These are phyloP conservation scores for Thermothelomyces thermophilus DNA, from an alignment of 2,329 filamentous ascomycete genomes.

Conservation along the genomic window DNA sequence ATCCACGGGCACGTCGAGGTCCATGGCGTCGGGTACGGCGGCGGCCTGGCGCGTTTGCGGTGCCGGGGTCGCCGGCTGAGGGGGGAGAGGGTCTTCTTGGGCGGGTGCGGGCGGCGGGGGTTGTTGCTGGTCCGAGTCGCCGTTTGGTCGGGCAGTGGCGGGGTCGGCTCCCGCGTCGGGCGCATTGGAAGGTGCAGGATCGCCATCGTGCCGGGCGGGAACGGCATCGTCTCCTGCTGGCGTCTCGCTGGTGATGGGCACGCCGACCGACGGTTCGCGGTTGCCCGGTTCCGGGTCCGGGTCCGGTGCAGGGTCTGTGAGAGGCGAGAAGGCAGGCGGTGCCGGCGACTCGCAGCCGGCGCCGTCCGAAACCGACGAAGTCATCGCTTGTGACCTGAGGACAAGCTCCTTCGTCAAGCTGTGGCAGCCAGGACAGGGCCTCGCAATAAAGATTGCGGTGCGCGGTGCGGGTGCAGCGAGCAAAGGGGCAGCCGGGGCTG, in stretches of 20 bases:
- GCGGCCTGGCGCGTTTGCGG: conserved; percentile 1
- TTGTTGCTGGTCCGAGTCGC: background rate
- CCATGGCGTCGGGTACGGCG: conserved; percentile 7
- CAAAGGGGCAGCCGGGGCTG: background rate
- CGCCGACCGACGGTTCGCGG: conserved; percentile 17
- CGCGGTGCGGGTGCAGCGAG: background rate
- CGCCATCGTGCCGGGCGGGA: background rate
- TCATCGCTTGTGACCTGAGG: conserved; percentile 47
- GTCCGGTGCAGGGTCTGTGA: conserved; percentile 20
- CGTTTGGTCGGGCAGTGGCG: background rate
- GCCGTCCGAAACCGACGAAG: conserved; percentile 42
- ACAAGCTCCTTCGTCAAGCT: conserved; percentile 50
- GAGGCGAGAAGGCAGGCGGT: conserved; percentile 26
- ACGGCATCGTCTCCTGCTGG: background rate
- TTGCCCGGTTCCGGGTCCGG: conserved; percentile 18
- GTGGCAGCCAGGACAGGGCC: background rate
- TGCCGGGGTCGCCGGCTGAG: conserved; percentile 27
- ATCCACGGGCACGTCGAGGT: conserved; percentile 9
- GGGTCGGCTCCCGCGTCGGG: background rate
- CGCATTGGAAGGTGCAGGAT: background rate
- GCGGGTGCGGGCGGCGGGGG: background rate
- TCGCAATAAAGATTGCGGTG: background rate
- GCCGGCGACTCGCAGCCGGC: conserved; percentile 23
- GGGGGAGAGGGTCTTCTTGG: conserved; percentile 22
- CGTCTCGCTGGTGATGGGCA: conserved; percentile 1